Base-by-base conservation (phyloP, 805 yeast genomes). In the Sugiyamaella floridensis region DNA sequence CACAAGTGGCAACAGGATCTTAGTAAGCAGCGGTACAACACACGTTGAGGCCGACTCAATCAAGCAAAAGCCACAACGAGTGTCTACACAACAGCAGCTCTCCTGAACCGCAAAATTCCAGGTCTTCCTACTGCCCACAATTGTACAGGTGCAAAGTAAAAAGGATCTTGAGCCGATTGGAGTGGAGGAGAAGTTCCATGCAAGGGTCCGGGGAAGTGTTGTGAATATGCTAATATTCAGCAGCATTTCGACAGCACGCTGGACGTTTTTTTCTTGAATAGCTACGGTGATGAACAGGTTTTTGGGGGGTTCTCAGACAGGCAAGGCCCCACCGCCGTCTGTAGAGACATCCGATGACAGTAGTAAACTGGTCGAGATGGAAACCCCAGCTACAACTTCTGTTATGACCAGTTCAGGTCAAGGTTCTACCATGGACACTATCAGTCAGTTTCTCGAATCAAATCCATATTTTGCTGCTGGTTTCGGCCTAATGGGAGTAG, bases 391-490 rank as follows among this genome's bases (percentile, higher is more conserved):
- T 22, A 22, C 26, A 22, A 6, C 26, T n/a, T n/a, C n/a, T 22
- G 26, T 22, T 22, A 3, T 6, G 9, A 11, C 4, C 37, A 32
- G n/a, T 32, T 32, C 37, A 4, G 37, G n/a, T 32, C 8, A 10
- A 32, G 9, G n/a, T 11, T 11, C 37, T 14, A 32, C 37, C 9
- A 32, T 32, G 37, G 37, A 32, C 37, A 32, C 37, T 11, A 32
- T 32, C 37, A 14, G 37, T 2, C 32, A 29, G 5, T 47, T 59
- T 11, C 42, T 86, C 54, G 76, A 76, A 19, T 77, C 79, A 40
- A 92, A 92, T 66, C 98, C 97, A n/a, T 89, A 89, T 67, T 92
- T 93, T 72, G 93, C 97, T 1, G 99, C 98, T 0, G 99, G 99
- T 63, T 97, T 97, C 61, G 99, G 99, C 0, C 73, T 93, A 42